phyloP scores from a whole-genome alignment of 129 eudicot genomes.

The Arctium minus region DNA sequence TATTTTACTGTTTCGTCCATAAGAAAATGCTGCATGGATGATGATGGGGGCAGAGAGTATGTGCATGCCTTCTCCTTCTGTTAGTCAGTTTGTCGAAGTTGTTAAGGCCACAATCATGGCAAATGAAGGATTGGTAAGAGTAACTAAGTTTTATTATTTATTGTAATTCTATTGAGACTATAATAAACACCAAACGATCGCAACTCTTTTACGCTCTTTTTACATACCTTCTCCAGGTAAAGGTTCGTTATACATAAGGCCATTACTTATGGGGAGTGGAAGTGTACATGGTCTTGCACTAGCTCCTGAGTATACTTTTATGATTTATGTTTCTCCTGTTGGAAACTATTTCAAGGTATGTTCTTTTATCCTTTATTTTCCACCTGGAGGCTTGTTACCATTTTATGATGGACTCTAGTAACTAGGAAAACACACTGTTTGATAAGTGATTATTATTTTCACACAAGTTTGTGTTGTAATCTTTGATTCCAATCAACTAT shows the following conservation, averaged over 20 bases:
- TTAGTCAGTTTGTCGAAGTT: constrained; percentile 91
- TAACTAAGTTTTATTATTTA: neutral
- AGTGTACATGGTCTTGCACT: constrained; percentile 97
- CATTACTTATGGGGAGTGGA: constrained; percentile 95
- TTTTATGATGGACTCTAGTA: neutral
- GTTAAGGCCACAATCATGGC: constrained; percentile 81
- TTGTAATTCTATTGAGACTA: no score
- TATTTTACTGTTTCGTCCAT: constrained; percentile 81
- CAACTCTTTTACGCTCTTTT: neutral
- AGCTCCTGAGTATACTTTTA: constrained; percentile 92
- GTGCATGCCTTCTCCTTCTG: constrained; percentile 96
- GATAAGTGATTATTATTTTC: neutral
- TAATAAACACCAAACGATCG: no score
- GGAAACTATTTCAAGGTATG: constrained; percentile 96
- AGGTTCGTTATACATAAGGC: constrained; percentile 87
- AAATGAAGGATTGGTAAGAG: constrained; percentile 85
- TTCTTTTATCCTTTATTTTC: neutral
- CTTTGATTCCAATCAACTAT: neutral
- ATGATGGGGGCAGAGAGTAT: constrained; percentile 84
- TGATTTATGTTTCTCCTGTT: constrained; percentile 89
- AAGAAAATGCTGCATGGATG: constrained; percentile 83
- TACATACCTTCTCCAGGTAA: constrained; percentile 95
- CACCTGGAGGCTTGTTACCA: neutral
- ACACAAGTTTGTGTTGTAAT: neutral
- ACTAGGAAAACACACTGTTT: neutral